Evolutionary conservation across 2,329 filamentous ascomycete species (phyloP).

Genomic region (Ophiobolus disseminans): DNA sequence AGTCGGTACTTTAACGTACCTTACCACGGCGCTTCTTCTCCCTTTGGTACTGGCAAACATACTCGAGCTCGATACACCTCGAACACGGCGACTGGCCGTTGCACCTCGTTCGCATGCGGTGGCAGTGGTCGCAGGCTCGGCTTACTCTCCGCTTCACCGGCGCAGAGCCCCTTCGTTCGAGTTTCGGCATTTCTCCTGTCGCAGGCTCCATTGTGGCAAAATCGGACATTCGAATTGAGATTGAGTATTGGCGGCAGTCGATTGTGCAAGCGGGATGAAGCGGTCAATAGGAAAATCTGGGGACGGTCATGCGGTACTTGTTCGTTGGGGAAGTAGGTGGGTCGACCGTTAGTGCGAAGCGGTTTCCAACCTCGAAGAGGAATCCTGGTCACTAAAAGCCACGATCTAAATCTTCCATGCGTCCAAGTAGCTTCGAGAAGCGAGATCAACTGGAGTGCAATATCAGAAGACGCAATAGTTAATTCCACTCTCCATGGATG

Average conservation of each 20-base stretch:
- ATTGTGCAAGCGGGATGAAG: slow-evolving; percentile 23
- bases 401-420: slow-evolving; percentile 49
- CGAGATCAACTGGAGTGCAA: slow-evolving; percentile 43
- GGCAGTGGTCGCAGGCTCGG: slow-evolving; percentile 93
- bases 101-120: slow-evolving; percentile 92
- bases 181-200: slow-evolving; percentile 33
- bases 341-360: slow-evolving; percentile 42
- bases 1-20: slow-evolving; percentile 67
- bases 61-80: slow-evolving; percentile 80
- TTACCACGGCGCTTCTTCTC: slow-evolving; percentile 95
- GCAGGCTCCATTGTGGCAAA: slow-evolving; percentile 35
- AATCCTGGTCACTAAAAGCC: slow-evolving; percentile 36
- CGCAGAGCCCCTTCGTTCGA: slow-evolving; percentile 55
- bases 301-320: slow-evolving; percentile 47
- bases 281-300: slow-evolving; percentile 33
- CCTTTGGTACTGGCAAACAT: slow-evolving; percentile 88
- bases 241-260: not conserved
- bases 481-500: slow-evolving; percentile 32
- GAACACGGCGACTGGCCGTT: slow-evolving; percentile 91
- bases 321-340: slow-evolving; percentile 46
- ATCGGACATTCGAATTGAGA: not conserved
- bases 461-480: slow-evolving; percentile 42
- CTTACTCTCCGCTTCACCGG: slow-evolving; percentile 86
- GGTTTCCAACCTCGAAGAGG: slow-evolving; percentile 34
- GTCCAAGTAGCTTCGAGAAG: slow-evolving; percentile 49